A percentile compares a stretch with the other conserved stretches of the same genome.
Evolutionary conservation across 2,329 filamentous ascomycete species (phyloP).

Genomic region (Penicillium sp.): DNA sequence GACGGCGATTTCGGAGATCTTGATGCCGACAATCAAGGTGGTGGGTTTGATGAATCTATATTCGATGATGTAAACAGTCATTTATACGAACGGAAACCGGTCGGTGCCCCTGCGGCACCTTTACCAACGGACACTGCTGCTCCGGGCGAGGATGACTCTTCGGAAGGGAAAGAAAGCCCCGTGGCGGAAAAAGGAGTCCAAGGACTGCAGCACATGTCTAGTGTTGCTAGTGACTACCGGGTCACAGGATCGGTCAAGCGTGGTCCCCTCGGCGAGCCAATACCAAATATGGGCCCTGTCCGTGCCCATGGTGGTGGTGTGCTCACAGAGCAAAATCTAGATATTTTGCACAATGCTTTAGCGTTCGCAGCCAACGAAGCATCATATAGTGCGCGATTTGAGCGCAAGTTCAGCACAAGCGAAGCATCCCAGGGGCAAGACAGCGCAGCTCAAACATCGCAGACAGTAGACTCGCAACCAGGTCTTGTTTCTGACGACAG

Average conservation of each 20-base stretch:
- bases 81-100: conserved; percentile 41
- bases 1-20: conserved; percentile 48
- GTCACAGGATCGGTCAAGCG: conserved; percentile 20
- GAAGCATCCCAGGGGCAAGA: conserved; percentile 39
- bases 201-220: conserved; percentile 35
- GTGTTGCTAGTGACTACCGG: conserved; percentile 36
- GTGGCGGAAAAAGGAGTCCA: conserved; percentile 11
- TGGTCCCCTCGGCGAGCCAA: conserved; percentile 26
- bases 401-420: conserved; percentile 55
- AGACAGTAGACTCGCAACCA: conserved; percentile 41
- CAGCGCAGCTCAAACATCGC: conserved; percentile 34
- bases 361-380: conserved; percentile 78
- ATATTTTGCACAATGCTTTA: conserved; percentile 78
- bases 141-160: conserved; percentile 1
- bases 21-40: conserved; percentile 30
- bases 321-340: conserved; percentile 57
- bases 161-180: conserved; percentile 16
- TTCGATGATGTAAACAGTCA: conserved; percentile 49
- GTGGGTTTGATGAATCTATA: conserved; percentile 47
- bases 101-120: conserved; percentile 15
- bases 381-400: conserved; percentile 71
- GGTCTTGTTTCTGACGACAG: conserved; percentile 52
- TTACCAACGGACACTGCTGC: conserved; percentile 6
- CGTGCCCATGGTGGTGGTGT: conserved; percentile 35
- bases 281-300: conserved; percentile 36